phyloP scores from a whole-genome alignment of 257 asterid species.

The Marsdenia floribunda region DNA sequence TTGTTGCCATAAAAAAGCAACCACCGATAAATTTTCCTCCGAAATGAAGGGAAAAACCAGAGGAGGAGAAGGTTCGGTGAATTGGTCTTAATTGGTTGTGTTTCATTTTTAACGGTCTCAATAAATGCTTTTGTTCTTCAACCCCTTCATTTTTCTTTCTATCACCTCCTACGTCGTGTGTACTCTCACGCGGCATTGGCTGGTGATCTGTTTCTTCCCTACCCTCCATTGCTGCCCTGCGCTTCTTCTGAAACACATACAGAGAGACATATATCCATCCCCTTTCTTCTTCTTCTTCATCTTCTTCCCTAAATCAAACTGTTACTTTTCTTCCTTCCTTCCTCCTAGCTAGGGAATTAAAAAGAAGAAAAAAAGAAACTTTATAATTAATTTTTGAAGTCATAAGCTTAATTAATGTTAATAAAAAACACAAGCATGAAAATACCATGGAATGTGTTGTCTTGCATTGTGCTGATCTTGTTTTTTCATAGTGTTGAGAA shows the following conservation, averaged over 20 bases:
- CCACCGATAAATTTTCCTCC: slow-evolving; percentile 6
- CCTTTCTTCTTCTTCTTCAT: background rate
- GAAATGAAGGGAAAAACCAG: slow-evolving; percentile 30
- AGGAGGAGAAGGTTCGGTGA: slow-evolving; percentile 46
- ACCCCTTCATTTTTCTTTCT: slow-evolving; percentile 12
- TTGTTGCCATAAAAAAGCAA: background rate
- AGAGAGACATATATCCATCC: background rate
- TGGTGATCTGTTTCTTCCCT: slow-evolving; percentile 28
- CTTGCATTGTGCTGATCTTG: slow-evolving; percentile 27
- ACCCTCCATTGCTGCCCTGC: background rate
- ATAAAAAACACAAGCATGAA: slow-evolving; percentile 26
- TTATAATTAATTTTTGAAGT: too few relatives aligned
- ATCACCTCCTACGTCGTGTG: slow-evolving; percentile 44
- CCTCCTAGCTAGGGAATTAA: background rate
- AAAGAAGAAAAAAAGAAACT: slow-evolving; percentile 3
- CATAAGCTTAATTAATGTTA: background rate
- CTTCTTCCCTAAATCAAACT: background rate
- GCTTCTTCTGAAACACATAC: background rate
- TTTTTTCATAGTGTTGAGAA: slow-evolving; percentile 11
- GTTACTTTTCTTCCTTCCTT: background rate
- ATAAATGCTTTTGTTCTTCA: slow-evolving; percentile 25
- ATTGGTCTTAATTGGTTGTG: slow-evolving; percentile 28
- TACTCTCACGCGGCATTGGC: slow-evolving; percentile 54
- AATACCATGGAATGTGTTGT: slow-evolving; percentile 32
- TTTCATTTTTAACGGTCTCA: slow-evolving; percentile 25